Evolutionary conservation across 768 basidiomycete species (phyloP).

Genomic region (Naganishia antarctica): DNA sequence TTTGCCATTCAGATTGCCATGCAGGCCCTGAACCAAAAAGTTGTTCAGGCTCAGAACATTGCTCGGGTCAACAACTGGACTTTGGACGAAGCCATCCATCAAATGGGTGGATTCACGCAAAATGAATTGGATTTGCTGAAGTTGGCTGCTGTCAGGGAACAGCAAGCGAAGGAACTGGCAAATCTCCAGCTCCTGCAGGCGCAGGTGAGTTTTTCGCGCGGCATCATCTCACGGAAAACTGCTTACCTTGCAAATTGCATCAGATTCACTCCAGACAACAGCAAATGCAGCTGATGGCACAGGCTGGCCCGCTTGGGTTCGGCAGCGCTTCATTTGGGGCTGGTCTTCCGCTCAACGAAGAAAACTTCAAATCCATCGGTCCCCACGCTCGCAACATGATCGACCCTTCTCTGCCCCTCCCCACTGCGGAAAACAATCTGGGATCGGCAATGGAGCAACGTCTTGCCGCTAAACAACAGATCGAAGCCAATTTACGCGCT

Average conservation of each 20-base stretch:
- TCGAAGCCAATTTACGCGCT: constrained; percentile 21
- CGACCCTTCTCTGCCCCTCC: constrained; percentile 7
- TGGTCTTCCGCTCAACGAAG: not conserved
- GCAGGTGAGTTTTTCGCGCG: not conserved
- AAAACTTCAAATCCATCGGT: not conserved
- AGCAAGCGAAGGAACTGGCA: constrained; percentile 21
- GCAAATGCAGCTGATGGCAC: constrained; percentile 20
- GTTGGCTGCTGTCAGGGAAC: constrained; percentile 18
- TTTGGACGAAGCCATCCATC: constrained; percentile 22
- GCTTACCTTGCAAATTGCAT: too few species aligned
- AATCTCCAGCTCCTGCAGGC: constrained; percentile 9
- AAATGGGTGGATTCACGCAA: constrained; percentile 24
- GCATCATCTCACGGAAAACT: too few species aligned
- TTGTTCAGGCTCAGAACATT: constrained; percentile 25
- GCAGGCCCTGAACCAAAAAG: constrained; percentile 26
- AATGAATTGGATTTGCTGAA: constrained; percentile 24
- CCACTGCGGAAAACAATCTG: constrained; percentile 9
- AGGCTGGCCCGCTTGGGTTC: constrained; percentile 1
- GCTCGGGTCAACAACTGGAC: constrained; percentile 21
- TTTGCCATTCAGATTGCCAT: constrained; percentile 16
- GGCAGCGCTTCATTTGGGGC: not conserved
- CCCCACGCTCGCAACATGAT: not conserved
- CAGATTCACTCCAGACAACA: constrained; percentile 20
- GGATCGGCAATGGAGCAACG: constrained; percentile 23
- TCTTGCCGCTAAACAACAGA: constrained; percentile 23